A percentile compares a stretch with the other conserved stretches of the same genome.
Conservation (phyloP, 2,329 filamentous ascomycete species). For the Fusarium euwallaceae region DNA sequence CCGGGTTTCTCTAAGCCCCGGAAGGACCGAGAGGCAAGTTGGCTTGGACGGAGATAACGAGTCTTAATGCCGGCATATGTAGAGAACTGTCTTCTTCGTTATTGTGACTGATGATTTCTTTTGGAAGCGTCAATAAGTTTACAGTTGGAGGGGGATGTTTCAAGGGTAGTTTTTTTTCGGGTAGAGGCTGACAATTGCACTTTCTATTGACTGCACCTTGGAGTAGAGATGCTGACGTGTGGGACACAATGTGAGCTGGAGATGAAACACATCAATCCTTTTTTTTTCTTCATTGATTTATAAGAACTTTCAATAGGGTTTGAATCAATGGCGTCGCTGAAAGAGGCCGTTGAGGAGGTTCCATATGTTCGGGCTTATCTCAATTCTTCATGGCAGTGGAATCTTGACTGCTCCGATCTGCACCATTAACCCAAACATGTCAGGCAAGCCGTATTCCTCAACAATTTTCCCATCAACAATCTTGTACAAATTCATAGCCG, state of each 20-base stretch:
- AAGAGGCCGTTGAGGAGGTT: not conserved
- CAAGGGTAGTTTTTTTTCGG: too few relatives aligned
- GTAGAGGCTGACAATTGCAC: too few relatives aligned
- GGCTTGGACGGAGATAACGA: not conserved
- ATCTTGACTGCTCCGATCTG: not conserved
- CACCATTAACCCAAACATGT: not conserved
- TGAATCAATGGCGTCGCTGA: not conserved
- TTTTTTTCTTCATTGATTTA: not conserved
- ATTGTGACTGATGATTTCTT: not conserved
- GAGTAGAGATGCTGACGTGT: not conserved
- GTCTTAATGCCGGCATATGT: not conserved
- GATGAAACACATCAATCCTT: not conserved
- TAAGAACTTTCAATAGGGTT: rapidly evolving
- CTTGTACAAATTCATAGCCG: not conserved
- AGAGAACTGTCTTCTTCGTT: not conserved
- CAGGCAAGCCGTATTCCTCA: not conserved
- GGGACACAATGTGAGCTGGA: not conserved
- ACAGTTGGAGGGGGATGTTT: too few relatives aligned
- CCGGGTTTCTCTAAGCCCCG: not conserved
- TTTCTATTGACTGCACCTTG: too few relatives aligned
- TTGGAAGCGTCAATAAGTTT: too few relatives aligned
- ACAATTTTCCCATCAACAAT: not conserved
- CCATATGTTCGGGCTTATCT: too few relatives aligned
- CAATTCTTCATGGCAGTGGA: not conserved
- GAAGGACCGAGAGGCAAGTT: not conserved